Percentiles rank a stretch among this genome's conserved stretches.
These are phyloP conservation scores for Naegleria fowleri DNA, from an alignment of 208 protist species.

Conservation along the genomic window DNA sequence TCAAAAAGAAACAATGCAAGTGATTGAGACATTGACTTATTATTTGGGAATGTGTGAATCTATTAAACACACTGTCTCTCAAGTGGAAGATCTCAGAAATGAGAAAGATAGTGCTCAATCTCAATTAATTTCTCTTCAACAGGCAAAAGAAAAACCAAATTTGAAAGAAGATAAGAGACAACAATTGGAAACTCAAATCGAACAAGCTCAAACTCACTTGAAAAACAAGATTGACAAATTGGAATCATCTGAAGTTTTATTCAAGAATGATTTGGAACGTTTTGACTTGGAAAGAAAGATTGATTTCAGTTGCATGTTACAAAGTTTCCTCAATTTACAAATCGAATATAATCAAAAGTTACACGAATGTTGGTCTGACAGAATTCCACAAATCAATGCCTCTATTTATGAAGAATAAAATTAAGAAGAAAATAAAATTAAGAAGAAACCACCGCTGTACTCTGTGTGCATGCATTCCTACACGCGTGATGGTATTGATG, in stretches of 20 bases:
- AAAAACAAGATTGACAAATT: conserved; percentile 36
- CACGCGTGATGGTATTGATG: too few species aligned
- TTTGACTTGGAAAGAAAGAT: conserved; percentile 72
- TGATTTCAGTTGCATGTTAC: conserved; percentile 66
- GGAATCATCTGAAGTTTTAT: neutral
- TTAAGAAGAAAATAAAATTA: too few species aligned
- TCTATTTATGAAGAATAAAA: neutral
- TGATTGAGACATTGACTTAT: conserved; percentile 70
- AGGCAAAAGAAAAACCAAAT: conserved; percentile 32
- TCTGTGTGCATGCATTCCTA: too few species aligned
- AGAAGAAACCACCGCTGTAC: too few species aligned
- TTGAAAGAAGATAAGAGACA: conserved; percentile 39
- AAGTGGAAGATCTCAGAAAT: conserved; percentile 43
- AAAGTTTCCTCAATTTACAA: conserved; percentile 65
- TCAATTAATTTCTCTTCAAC: neutral
- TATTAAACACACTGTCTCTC: conserved; percentile 57
- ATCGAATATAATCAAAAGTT: conserved; percentile 61
- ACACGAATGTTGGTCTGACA: conserved; percentile 60
- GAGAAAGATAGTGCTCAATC: conserved; percentile 13
- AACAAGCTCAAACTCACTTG: conserved; percentile 40
- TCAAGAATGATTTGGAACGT: conserved; percentile 52
- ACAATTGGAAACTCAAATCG: conserved; percentile 39
- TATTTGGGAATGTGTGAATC: conserved; percentile 68
- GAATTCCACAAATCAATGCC: conserved; percentile 51
- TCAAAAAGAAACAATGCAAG: conserved; percentile 54